A percentile compares a stretch with the other conserved stretches of the same genome.
These are phyloP conservation scores for Fusarium sp. DNA, from an alignment of 2,329 filamentous ascomycete genomes.

Conservation along the genomic window DNA sequence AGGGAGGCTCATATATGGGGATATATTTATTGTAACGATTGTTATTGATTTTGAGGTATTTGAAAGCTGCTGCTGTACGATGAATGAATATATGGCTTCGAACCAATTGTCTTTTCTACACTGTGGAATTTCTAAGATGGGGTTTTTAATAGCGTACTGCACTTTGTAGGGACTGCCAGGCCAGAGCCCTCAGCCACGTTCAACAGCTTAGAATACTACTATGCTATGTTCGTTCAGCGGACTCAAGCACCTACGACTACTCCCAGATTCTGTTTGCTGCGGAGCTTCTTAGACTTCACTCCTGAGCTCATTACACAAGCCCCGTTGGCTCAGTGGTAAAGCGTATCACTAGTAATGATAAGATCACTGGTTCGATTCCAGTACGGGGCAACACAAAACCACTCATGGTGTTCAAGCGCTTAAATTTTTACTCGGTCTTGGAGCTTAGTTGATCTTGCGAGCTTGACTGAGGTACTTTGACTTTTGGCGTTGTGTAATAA, in stretches of 20 bases:
- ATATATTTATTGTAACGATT: neutral
- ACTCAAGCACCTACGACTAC: neutral
- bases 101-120: neutral
- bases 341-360: conserved; percentile 40
- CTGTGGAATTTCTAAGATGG: neutral
- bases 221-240: neutral
- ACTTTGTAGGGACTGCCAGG: neutral
- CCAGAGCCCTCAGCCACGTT: neutral
- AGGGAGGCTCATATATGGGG: neutral
- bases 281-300: neutral
- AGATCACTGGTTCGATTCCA: conserved; percentile 35
- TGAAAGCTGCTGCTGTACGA: neutral
- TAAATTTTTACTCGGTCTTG: neutral
- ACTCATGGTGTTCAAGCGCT: accelerated
- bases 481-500: neutral
- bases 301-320: neutral
- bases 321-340: conserved; percentile 34
- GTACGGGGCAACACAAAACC: conserved; percentile 5
- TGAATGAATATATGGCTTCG: neutral
- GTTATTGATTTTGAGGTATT: neutral
- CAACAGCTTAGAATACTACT: neutral
- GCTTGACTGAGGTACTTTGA: neutral
- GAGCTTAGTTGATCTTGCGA: neutral
- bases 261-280: neutral
- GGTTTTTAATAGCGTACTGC: neutral